Conservation (phyloP, 345 rosid genomes). For the Boechera retrofracta region DNA sequence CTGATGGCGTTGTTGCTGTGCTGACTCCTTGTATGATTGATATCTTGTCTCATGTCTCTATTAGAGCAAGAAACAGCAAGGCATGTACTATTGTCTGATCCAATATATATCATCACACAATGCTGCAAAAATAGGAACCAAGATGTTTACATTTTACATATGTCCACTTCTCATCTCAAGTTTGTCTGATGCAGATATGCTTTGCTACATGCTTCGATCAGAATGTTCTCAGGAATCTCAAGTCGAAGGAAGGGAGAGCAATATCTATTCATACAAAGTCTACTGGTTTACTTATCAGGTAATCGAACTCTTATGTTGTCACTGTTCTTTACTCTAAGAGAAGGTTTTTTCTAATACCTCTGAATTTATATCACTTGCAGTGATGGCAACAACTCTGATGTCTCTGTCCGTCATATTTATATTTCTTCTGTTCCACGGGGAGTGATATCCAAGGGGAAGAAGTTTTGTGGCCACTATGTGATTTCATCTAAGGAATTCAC, state of each 20-base stretch:
- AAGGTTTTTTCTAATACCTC: constrained; percentile 8
- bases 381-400: constrained; percentile 39
- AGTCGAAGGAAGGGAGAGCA: constrained; percentile 74
- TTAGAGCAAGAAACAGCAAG: constrained; percentile 97
- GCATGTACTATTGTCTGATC: constrained; percentile 48
- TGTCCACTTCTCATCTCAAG: constrained; percentile 26
- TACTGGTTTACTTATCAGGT: constrained; percentile 75
- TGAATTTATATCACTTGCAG: constrained; percentile 30
- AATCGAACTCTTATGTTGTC: constrained; percentile 32
- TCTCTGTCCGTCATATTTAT: constrained; percentile 39
- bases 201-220: constrained; percentile 97
- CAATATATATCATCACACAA: background rate
- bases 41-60: constrained; percentile 96
- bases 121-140: background rate
- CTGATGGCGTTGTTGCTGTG: constrained; percentile 89
- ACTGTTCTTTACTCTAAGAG: constrained; percentile 1
- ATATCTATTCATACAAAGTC: constrained; percentile 73
- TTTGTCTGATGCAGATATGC: constrained; percentile 71
- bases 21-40: constrained; percentile 97
- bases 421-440: constrained; percentile 51
- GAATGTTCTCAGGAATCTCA: constrained; percentile 64
- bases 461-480: constrained; percentile 77
- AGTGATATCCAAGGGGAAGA: constrained; percentile 63
- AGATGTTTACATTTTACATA: constrained; percentile 8
- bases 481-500: constrained; percentile 86